These are phyloP conservation scores for Rhodotorula sp. DNA, from an alignment of 1,284 basidiomycete genomes.

Conservation along the genomic window DNA sequence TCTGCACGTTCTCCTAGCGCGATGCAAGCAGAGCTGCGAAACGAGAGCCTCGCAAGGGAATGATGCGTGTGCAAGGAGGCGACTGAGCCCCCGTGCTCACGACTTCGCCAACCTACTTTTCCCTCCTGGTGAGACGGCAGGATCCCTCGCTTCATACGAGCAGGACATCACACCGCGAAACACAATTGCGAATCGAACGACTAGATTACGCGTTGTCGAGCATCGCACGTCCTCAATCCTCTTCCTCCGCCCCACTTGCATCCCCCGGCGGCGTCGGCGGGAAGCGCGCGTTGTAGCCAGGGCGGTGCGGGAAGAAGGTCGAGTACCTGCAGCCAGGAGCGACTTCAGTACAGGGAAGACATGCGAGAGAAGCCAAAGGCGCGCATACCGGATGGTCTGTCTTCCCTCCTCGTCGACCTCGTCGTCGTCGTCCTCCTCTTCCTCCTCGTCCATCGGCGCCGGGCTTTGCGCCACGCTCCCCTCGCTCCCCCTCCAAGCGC, in stretches of 20 bases:
- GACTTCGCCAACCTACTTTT: no score
- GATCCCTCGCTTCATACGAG: no score
- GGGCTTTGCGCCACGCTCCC: neutral
- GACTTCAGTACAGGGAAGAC: neutral
- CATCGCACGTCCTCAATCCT: neutral
- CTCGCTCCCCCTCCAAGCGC: slow-evolving; percentile 31
- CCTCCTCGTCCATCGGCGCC: slow-evolving; percentile 2
- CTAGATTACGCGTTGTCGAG: neutral
- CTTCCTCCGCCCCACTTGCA: slow-evolving; percentile 28
- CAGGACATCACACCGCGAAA: no score
- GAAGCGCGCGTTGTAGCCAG: slow-evolving; percentile 7
- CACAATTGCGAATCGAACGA: no score
- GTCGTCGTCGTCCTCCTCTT: slow-evolving; percentile 21
- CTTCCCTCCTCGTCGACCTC: slow-evolving; percentile 20
- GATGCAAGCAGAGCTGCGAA: no score
- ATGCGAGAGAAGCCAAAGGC: neutral
- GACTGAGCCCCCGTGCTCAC: no score
- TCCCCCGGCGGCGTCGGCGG: slow-evolving; percentile 15
- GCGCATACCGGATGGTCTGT: neutral
- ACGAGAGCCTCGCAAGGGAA: no score
- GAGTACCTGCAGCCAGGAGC: slow-evolving; percentile 12
- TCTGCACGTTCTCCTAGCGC: no score
- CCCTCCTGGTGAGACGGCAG: no score
- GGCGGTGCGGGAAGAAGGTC: slow-evolving; percentile 33
- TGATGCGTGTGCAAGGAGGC: no score